Evolutionary conservation across 768 basidiomycete species (phyloP).

Genomic region (Tephrocybe sp.): DNA sequence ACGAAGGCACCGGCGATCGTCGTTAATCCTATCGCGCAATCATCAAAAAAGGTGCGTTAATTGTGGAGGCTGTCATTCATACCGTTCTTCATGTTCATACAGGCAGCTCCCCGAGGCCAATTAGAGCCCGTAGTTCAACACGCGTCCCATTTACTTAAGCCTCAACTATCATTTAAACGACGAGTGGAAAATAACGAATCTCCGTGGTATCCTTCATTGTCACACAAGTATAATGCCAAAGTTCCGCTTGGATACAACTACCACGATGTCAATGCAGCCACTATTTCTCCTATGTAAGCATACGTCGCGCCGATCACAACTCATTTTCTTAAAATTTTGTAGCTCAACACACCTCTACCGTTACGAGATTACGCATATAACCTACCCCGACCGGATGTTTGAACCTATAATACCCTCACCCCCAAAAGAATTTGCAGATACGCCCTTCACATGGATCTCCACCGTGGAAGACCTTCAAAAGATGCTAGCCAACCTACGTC

Average conservation of each 20-base stretch:
- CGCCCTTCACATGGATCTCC: constrained; percentile 72
- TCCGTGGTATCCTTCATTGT: constrained; percentile 69
- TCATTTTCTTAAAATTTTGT: not conserved
- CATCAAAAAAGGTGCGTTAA: constrained; percentile 32
- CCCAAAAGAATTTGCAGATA: constrained; percentile 61
- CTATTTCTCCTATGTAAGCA: constrained; percentile 29
- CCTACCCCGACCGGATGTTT: constrained; percentile 73
- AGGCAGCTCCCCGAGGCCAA: constrained; percentile 36
- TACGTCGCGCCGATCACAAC: too few relatives aligned
- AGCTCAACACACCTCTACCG: constrained; percentile 75
- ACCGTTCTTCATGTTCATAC: constrained; percentile 17
- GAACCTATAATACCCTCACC: constrained; percentile 45
- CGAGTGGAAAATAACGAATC: constrained; percentile 58
- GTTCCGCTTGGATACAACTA: constrained; percentile 75
- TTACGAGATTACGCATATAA: constrained; percentile 77
- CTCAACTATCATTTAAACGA: constrained; percentile 72
- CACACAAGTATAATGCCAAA: constrained; percentile 80
- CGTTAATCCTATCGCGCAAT: constrained; percentile 42
- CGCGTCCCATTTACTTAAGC: constrained; percentile 75
- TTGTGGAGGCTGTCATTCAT: not conserved
- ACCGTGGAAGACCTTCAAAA: constrained; percentile 51
- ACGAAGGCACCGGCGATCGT: constrained; percentile 67
- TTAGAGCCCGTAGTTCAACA: constrained; percentile 69
- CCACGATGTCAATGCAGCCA: constrained; percentile 28
- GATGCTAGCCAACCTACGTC: constrained; percentile 70